A percentile compares a stretch with the other conserved stretches of the same genome.
phyloP scores from a whole-genome alignment of 768 basidiomycete genomes.

The Suillus tomentosus region DNA sequence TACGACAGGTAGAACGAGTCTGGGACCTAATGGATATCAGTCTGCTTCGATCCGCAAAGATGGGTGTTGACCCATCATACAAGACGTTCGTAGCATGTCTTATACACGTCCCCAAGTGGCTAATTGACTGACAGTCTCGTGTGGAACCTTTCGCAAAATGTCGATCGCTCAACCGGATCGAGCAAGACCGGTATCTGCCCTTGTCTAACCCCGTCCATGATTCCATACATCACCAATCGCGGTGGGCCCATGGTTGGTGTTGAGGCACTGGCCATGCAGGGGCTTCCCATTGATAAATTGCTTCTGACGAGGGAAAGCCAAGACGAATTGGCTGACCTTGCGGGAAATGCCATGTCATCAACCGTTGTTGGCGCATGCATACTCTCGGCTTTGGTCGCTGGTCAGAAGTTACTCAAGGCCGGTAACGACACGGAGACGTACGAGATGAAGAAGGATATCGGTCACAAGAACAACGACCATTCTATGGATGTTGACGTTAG shows the following conservation, averaged over 20 bases:
- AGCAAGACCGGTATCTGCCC: conserved; percentile 83
- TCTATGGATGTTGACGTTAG: conserved; percentile 52
- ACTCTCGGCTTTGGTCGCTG: conserved; percentile 74
- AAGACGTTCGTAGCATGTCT: conserved; percentile 66
- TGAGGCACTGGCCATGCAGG: conserved; percentile 93
- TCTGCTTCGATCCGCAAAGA: conserved; percentile 75
- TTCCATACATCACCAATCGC: conserved; percentile 93
- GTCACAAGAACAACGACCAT: conserved; percentile 35
- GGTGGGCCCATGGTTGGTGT: conserved; percentile 95
- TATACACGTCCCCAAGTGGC: conserved; percentile 1
- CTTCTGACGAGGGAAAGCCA: conserved; percentile 91
- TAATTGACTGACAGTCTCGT: conserved; percentile 56
- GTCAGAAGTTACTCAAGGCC: conserved; percentile 62
- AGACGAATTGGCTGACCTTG: conserved; percentile 91
- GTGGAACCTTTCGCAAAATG: conserved; percentile 97
- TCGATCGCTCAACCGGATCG: conserved; percentile 86
- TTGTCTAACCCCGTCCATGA: conserved; percentile 95
- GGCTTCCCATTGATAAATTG: conserved; percentile 89
- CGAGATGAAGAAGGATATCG: conserved; percentile 57
- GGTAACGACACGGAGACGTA: conserved; percentile 70
- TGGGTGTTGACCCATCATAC: conserved; percentile 82
- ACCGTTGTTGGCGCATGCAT: conserved; percentile 94
- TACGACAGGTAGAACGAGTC: conserved; percentile 91
- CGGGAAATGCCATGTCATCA: conserved; percentile 97
- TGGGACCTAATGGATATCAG: conserved; percentile 96